Base-by-base conservation (phyloP, 1,139 yeast genomes). In the Dujonia santamariae region DNA sequence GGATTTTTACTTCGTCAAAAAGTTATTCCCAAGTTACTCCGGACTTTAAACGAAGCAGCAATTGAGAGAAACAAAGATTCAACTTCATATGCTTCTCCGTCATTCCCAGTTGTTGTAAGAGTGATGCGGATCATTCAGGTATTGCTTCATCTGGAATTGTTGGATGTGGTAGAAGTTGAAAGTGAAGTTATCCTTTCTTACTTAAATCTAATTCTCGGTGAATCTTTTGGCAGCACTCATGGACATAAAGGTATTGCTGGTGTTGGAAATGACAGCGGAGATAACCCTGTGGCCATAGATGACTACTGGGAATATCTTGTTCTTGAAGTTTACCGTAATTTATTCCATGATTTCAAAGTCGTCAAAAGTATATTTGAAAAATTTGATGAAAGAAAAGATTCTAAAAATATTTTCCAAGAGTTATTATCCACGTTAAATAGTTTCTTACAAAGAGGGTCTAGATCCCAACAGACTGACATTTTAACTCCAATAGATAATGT, bases 141-240 rank as follows among this genome's bases (percentile, higher is more conserved):
- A 4, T 54, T 88, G 29, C 59, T 88, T 11, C 63, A 75, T 14
- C 68, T 78, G 8, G 88, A 82, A 41, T 65, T 87, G 26, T 13
- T 35, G 7, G 56, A 67, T 0, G 71, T 78, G 12, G 59, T 90
- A 23, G 80, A 76, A 34, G 73, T 85, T 26, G 97, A 90, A 54
- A 72, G 86, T 20, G 96, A 87, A 50, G 87, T 87, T 6, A 76
- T 90, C 1, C 57, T 90, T 16, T 80, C 95, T 0, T 66, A 83
- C 27, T 58, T 88, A 25, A 84, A 85, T 19, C 95, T 85, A 47
- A 70, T 77, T 28, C 54, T 86, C 7, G 53, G 51, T 25, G 51
- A 50, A 18, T 43, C 48, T 13, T 17, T 37, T n/a, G 9, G 17
- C 3, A 19, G 12, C n/a, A 18, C 19, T 22, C 32, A 12, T 12